Evolutionary conservation across 1,139 yeast species (phyloP), one percentile per base, ranked within the genome.

Genomic region (Saccharomycopsis crataegensis): DNA sequence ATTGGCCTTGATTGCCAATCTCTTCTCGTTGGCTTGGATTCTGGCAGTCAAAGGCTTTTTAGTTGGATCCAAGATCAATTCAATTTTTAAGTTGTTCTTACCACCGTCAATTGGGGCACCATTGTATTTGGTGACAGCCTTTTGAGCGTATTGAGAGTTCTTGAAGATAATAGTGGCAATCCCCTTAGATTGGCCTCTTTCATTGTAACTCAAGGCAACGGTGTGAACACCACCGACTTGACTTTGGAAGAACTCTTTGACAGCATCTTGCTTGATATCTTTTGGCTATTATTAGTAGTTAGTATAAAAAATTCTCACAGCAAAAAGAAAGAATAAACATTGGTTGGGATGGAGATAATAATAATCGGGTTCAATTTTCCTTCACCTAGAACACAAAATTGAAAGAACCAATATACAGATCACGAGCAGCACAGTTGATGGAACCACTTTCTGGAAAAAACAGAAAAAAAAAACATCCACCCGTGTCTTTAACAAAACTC

Each of bases 61-160:
- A 62, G 83, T 74, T 61, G 97, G 96, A 67, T 91, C 97, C 65
- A 90, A 77, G 61, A 93, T 80, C 66, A 93, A 76, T 70, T 90
- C 96, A 64, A 93, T 80, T 70, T 79, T 85, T 75, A 93, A 79
- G 67, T 78, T 85, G 61, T 80, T 72, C 58, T 84, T 79, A 57
- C 97, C 97, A 52, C 85, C 85, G 67, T 93, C 99, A 63, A 93
- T 87, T 63, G 96, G 90, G 43, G 96, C 94, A 63, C 94, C 94
- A 69, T 93, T 87, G 74, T 86, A 93, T 65, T 83, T 83, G 64
- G 82, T 82, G 64, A 87, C 89, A 47, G 97, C 96, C 62, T 71
- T 74, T 59, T 74, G 71, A 51, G 99, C 98, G 67, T 78, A 76
- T 59, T 83, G 82, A 57, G 79, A 71, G 57, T 76, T 74, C 67